Conservation (phyloP, 2,329 filamentous ascomycete genomes). For the Orbilia oligospora region DNA sequence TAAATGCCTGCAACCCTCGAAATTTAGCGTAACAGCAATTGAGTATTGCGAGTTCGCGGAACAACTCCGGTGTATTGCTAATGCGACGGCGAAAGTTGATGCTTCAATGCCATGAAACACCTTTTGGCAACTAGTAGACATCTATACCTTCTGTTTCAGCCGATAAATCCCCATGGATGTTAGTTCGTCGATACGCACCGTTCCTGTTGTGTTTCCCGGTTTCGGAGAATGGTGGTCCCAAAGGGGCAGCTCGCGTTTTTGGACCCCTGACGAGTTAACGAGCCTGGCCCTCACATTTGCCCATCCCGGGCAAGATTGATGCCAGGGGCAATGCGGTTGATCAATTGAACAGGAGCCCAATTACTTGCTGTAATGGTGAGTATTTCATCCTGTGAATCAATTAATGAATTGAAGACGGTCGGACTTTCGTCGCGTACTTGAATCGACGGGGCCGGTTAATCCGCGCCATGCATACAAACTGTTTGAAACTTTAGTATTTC, state of each 20-base stretch:
- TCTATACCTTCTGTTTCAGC: conserved; percentile 41
- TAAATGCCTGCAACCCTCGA: too few species aligned
- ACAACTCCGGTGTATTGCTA: background rate
- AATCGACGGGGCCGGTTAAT: too few species aligned
- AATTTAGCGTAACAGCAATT: background rate
- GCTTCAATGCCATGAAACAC: conserved; percentile 16
- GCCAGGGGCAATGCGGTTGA: conserved; percentile 21
- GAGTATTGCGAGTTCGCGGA: conserved; percentile 3
- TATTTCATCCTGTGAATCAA: too few species aligned
- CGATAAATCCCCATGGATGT: conserved; percentile 19
- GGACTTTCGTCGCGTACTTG: too few species aligned
- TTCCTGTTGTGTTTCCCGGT: conserved; percentile 39
- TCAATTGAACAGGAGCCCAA: background rate
- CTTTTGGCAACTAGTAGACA: conserved; percentile 7
- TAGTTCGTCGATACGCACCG: conserved; percentile 7
- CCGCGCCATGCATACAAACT: too few species aligned
- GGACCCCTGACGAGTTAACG: conserved; percentile 27
- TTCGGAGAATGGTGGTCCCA: conserved; percentile 25
- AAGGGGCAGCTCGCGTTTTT: conserved; percentile 50
- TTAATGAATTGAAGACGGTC: too few species aligned
- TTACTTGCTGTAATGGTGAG: too few species aligned
- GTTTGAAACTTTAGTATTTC: too few species aligned
- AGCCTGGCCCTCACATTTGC: conserved; percentile 13
- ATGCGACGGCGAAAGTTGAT: background rate
- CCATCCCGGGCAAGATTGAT: conserved; percentile 6